Base-by-base conservation (phyloP, 305 asterid genomes). In the Plantago coronopus region DNA sequence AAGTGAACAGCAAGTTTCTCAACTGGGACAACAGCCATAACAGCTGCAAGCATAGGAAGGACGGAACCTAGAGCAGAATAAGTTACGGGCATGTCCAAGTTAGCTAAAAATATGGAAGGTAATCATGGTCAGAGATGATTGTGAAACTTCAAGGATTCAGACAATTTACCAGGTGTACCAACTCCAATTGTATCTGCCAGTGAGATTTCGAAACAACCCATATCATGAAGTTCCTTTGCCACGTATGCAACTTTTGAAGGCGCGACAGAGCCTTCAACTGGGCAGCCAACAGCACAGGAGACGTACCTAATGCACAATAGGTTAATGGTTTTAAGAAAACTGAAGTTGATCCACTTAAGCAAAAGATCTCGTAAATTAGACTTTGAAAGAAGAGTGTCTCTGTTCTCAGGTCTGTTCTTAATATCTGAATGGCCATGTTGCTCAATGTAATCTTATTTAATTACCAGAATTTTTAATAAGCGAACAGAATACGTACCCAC, bases 161-260 rank as follows among this genome's bases (percentile, higher is more conserved):
- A 63, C 16, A 16, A 48, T 72, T n/a, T 81, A 93, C 99, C 96
- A 34, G 97, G 96, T 69, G 96, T 93, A 54, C 88, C 99, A 58
- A 85, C 85, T 69, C 97, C 97, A n/a, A 81, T 76, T 54, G 99
- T 89, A 76, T 93, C 99, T 44, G 89, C 99, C 34, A 93, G 95
- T 40, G 97, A 93, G 67, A 87, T 89, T 76, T 93, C 95, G 45
- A 83, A 89, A 74, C 96, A 93, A 53, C 95, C 96, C 97, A 87
- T 87, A 59, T 89, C 82, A 54, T 87, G 94, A 73, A 93, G 99
- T 69, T 87, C 94, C 81, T 82, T 85, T 15, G 96, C 95, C 64
- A 93, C 85, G 65, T 89, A 79, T n/a, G 99, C 95, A 64, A 85
- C 99, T 78, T 85, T 82, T n/a, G 86, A 75, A 17, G 97, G 96